These are phyloP conservation scores for Nicotiana noctiflora DNA, from an alignment of 257 asterid species.

Conservation along the genomic window DNA sequence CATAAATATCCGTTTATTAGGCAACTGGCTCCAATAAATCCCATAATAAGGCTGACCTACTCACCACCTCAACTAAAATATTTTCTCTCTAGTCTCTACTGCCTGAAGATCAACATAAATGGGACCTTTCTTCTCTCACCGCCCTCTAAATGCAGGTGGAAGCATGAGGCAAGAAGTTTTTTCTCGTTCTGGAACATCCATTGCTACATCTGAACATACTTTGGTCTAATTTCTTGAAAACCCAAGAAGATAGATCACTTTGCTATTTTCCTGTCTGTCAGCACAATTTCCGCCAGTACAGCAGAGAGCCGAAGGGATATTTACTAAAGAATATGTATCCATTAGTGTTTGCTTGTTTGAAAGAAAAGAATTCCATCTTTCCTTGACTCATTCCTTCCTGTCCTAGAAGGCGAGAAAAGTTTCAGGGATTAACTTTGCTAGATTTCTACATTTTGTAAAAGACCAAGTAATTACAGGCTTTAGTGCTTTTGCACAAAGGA, in stretches of 20 bases:
- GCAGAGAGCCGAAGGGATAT: background rate
- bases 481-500: background rate
- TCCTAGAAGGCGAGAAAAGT: background rate
- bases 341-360: background rate
- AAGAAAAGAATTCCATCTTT: background rate
- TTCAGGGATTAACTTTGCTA: background rate
- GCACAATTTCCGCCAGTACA: background rate
- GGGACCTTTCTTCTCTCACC: background rate
- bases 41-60: background rate
- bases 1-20: background rate
- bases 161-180: background rate
- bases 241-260: background rate
- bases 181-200: background rate
- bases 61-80: background rate
- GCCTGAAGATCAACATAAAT: background rate
- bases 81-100: background rate
- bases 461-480: background rate
- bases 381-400: background rate
- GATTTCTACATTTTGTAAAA: background rate
- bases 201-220: background rate
- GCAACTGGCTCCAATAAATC: background rate
- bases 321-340: background rate
- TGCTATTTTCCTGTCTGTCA: background rate
- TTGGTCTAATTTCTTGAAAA: background rate
- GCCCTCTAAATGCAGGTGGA: background rate